Base-by-base conservation (phyloP, 2,329 filamentous ascomycete genomes). In the Botrytis medusae region DNA sequence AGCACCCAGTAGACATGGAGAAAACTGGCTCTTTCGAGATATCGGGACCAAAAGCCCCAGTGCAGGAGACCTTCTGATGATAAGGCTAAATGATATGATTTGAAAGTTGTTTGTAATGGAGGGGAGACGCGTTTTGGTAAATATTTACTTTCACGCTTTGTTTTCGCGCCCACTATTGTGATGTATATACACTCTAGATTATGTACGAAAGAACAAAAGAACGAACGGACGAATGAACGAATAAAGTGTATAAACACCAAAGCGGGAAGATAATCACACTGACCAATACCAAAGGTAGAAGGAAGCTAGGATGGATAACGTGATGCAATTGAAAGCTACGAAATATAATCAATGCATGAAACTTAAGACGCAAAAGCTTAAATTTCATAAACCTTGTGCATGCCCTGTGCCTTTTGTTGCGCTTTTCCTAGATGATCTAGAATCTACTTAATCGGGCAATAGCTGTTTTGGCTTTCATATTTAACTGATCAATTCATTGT, bases 121-220 rank as follows among this genome's bases (percentile, higher is more conserved):
- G 25, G 42, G 69, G 37, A 71, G 69, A 71, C 69, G 69, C 60
- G 69, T 64, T 71, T 54, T 63, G 69, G 69, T 71, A 65, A 71
- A 71, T 71, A 65, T 71, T 71, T 65, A 71, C 69, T 71, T 71
- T 57, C 59, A 37, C 42, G 37, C 44, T 34, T 42, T 57, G 51
- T 57, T 64, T 65, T 71, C 69, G 46, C 69, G 60, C 46, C 34
- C 61, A 65, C 14, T 67, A 18, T 48, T 37, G 59, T 16, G 22
- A n/a, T 51, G 29, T 32, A 32, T 54, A 44, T 44, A 29, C 16
- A 57, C 51, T 57, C 51, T 42, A 16, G 54, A 20, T 6, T 29
- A 16, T 34, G 25, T 34, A 57, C 4, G 48, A 42, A 29, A 2
- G 25, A 42, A 51, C 48, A 14, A n/a, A n/a, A 51, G 48, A 51